phyloP scores from a whole-genome alignment of 352 stramenopile species.

The Phytopythium vexans region DNA sequence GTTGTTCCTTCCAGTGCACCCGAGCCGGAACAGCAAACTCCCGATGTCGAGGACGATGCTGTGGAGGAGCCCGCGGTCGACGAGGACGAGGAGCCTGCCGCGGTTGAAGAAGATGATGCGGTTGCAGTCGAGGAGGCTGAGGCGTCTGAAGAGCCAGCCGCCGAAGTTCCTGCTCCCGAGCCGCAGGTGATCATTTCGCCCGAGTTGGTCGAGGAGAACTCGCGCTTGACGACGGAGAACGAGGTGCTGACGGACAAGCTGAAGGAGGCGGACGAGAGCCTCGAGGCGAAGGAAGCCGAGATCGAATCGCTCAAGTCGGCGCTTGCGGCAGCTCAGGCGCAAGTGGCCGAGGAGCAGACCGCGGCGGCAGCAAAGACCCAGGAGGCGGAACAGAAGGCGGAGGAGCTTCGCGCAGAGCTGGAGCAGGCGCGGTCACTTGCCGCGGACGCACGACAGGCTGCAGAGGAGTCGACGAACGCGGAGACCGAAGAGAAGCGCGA shows the following conservation, averaged over 20 bases:
- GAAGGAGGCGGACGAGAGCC: slow-evolving; percentile 11
- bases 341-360: slow-evolving; percentile 28
- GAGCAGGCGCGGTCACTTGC: slow-evolving; percentile 17
- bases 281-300: slow-evolving; percentile 32
- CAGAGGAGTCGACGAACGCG: slow-evolving; percentile 5
- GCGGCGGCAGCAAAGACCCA: slow-evolving; percentile 18
- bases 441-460: slow-evolving; percentile 15
- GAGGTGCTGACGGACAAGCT: slow-evolving; percentile 34
- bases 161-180: slow-evolving; percentile 10
- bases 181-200: slow-evolving; percentile 17
- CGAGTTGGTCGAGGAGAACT: slow-evolving; percentile 39
- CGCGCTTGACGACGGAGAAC: slow-evolving; percentile 36
- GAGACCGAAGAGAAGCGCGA: slow-evolving; percentile 18
- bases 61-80: slow-evolving; percentile 5
- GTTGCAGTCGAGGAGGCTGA: slow-evolving; percentile 23
- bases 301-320: slow-evolving; percentile 32
- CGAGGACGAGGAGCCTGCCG: slow-evolving; percentile 1
- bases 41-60: neutral
- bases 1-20: neutral
- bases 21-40: neutral
- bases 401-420: slow-evolving; percentile 15
- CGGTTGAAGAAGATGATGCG: slow-evolving; percentile 14
- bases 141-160: neutral
- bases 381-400: slow-evolving; percentile 18
- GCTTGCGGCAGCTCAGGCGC: slow-evolving; percentile 25